Evolutionary conservation across 495 filamentous ascomycete genomes (phyloP), one percentile per base, ranked within the genome.

Genomic region (Jackrogersella minutella): DNA sequence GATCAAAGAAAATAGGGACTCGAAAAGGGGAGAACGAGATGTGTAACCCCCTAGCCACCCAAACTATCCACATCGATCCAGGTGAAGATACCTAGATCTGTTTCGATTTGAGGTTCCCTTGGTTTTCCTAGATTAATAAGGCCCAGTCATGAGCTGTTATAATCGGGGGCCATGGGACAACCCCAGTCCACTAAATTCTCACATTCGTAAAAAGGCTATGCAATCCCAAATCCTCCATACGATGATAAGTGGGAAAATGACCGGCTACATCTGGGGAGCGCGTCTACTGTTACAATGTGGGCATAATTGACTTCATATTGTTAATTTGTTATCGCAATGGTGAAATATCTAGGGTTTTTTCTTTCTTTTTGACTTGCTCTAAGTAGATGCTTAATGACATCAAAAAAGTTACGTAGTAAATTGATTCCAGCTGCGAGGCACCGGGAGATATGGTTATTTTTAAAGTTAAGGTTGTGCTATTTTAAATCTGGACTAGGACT

Each of bases 141-240:
- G 26, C 34, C 46, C 14, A 60, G 2, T 10, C 16, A 16, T 52
- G 36, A 33, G 36, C 22, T 30, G 57, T 34, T 36, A 43, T 46
- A 33, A 34, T 50, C 9, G 5, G 44, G 11, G 26, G n/a, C 44
- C 41, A 9, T 51, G 19, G 24, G 21, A 13, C 16, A 19, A 24
- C 36, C 11, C 16, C 9, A 28, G 14, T 17, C 8, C 37, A 62
- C 58, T 62, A 62, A 54, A 53, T 44, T 62, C 58, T 62, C 49
- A 54, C 55, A 49, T 24, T 53, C 49, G 7, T 46, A 46, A 36
- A 17, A 50, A 49, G 58, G 58, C 58, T 62, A 44, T 62, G 58
- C 47, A 52, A 36, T 34, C 31, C 30, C 30, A 24, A 31, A 36
- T 52, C 19, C 44, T 10, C 24, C 16, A 17, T 17, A 33, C 19